phyloP scores from a whole-genome alignment of 2,329 filamentous ascomycete genomes.

The Fusarium abutilonis region DNA sequence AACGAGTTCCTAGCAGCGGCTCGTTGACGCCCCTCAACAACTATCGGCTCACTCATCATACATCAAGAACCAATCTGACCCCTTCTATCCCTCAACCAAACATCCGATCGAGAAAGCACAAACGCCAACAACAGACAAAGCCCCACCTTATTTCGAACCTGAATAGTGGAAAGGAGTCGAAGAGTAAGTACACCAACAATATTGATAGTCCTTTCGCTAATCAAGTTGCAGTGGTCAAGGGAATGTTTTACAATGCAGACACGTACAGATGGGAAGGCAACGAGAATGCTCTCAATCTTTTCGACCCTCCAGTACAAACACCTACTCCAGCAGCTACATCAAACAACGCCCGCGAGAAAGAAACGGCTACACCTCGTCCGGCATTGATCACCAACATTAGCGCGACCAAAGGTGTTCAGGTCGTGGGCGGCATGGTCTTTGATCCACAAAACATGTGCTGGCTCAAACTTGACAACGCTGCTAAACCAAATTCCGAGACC shows the following conservation, averaged over 20 bases:
- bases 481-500: conserved; percentile 58
- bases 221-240: conserved; percentile 75
- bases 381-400: conserved; percentile 93
- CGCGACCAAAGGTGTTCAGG: conserved; percentile 84
- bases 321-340: conserved; percentile 58
- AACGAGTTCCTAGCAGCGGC: conserved; percentile 65
- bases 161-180: conserved; percentile 76
- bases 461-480: conserved; percentile 76
- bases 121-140: conserved; percentile 72
- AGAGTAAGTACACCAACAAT: conserved; percentile 67
- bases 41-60: conserved; percentile 65
- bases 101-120: conserved; percentile 65
- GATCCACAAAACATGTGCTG: conserved; percentile 98
- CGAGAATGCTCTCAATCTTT: conserved; percentile 82
- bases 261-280: conserved; percentile 96
- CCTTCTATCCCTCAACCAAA: conserved; percentile 54
- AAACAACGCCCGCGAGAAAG: conserved; percentile 64
- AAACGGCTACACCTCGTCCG: conserved; percentile 69
- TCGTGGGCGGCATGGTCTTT: conserved; percentile 98
- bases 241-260: conserved; percentile 93
- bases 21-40: conserved; percentile 64
- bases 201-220: conserved; percentile 44
- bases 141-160: conserved; percentile 92
- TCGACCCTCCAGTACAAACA: conserved; percentile 72
- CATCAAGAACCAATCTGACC: conserved; percentile 60